phyloP scores from a whole-genome alignment of 257 asterid species.

The Solanum virginianum region DNA sequence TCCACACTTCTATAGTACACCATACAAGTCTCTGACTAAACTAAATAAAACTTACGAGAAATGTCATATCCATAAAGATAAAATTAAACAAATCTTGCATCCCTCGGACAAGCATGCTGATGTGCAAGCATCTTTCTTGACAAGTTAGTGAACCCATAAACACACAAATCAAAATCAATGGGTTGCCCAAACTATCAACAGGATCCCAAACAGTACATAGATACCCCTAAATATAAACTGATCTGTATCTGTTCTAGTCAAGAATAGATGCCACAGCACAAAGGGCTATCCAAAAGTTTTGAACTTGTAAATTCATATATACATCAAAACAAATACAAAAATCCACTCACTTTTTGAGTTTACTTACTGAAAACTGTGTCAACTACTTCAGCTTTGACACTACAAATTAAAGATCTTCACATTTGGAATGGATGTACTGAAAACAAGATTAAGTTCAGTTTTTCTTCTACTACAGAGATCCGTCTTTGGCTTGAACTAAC shows the following conservation, averaged over 20 bases:
- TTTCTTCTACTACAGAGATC: not conserved
- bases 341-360: not conserved
- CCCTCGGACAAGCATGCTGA: not conserved
- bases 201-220: not conserved
- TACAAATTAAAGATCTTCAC: not conserved
- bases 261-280: not conserved
- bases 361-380: not conserved
- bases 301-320: not conserved
- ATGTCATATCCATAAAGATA: not conserved
- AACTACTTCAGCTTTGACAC: not conserved
- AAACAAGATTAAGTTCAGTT: not conserved
- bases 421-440: not conserved
- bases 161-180: not conserved
- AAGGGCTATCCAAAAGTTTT: not conserved
- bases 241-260: not conserved
- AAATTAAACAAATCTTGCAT: not conserved
- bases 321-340: not conserved
- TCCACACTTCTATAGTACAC: not conserved
- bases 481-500: too few relatives aligned
- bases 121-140: not conserved
- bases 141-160: not conserved
- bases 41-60: not conserved
- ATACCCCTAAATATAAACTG: not conserved
- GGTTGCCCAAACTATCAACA: not conserved
- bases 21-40: not conserved